A percentile compares a stretch with the other conserved stretches of the same genome.
These are phyloP conservation scores for Coemansia sp. DNA, from an alignment of 192 early-diverging fungal genomes.

Conservation along the genomic window DNA sequence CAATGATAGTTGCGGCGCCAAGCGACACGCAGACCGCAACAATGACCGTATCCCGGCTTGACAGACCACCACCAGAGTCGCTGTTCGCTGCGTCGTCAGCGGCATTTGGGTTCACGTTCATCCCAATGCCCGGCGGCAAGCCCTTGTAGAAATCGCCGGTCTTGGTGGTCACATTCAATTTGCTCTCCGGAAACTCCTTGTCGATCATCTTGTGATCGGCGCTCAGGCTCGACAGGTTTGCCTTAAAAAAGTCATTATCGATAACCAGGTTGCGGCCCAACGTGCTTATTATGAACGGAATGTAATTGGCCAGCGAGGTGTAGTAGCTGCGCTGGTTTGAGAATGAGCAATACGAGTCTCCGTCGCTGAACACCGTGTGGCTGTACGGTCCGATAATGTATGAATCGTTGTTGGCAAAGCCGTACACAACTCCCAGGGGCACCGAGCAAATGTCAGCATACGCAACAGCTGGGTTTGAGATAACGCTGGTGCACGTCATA, in stretches of 20 bases:
- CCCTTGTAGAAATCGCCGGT: background rate
- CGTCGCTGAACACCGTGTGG: background rate
- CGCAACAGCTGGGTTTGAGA: no score
- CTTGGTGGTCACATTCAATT: background rate
- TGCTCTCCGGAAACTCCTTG: background rate
- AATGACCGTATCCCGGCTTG: background rate
- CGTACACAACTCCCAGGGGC: background rate
- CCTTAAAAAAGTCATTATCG: no score
- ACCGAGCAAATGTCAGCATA: background rate
- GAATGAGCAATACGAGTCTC: background rate
- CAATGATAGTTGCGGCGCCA: background rate
- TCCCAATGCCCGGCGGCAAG: background rate
- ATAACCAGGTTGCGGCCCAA: background rate
- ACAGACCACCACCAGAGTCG: no score
- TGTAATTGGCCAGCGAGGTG: conserved; percentile 3
- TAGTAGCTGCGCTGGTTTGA: background rate
- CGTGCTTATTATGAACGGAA: background rate
- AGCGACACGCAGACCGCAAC: background rate
- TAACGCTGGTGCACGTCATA: background rate
- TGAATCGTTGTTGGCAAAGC: background rate
- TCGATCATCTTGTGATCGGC: background rate
- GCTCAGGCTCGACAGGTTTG: background rate
- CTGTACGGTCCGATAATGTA: background rate
- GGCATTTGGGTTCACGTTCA: no score
- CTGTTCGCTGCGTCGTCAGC: no score